phyloP scores from a whole-genome alignment of 1,284 basidiomycete genomes.

The Microbotryum saponariae region DNA sequence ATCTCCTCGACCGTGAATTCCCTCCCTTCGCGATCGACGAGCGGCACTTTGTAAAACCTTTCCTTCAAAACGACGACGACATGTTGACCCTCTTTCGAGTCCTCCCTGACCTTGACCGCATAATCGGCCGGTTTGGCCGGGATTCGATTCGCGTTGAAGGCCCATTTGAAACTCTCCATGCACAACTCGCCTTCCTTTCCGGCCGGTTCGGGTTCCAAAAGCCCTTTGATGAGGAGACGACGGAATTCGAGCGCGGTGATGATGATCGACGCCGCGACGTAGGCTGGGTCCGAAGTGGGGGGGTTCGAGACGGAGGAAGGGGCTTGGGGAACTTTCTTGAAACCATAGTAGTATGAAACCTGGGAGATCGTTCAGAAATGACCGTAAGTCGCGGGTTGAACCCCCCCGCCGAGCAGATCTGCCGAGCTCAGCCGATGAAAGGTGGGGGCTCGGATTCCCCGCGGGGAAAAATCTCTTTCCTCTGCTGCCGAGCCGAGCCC shows the following conservation, averaged over 20 bases:
- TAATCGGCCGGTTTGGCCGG: conserved; percentile 70
- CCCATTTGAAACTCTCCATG: conserved; percentile 82
- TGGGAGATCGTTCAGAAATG: too few relatives aligned
- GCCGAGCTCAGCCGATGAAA: too few relatives aligned
- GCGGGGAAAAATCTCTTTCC: too few relatives aligned
- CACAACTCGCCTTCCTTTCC: conserved; percentile 59
- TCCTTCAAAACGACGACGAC: conserved; percentile 70
- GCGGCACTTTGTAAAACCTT: conserved; percentile 65
- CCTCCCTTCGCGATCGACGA: conserved; percentile 46
- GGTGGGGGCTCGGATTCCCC: too few relatives aligned
- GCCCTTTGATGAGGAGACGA: conserved; percentile 57
- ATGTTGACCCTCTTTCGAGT: conserved; percentile 61
- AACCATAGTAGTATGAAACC: conserved; percentile 28
- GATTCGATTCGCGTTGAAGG: conserved; percentile 83
- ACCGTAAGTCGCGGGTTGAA: too few relatives aligned
- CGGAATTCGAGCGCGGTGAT: conserved; percentile 66
- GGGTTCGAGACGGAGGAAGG: conserved; percentile 21
- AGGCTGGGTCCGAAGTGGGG: conserved; percentile 52
- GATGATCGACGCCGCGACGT: conserved; percentile 64
- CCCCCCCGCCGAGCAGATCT: too few relatives aligned
- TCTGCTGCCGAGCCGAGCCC: too few relatives aligned
- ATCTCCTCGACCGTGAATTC: conserved; percentile 64
- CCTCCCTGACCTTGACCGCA: conserved; percentile 59
- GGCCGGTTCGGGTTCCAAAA: conserved; percentile 55
- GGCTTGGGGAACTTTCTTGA: conserved; percentile 33